phyloP scores from a whole-genome alignment of 2,329 filamentous ascomycete species.

The Colletotrichum sp. region DNA sequence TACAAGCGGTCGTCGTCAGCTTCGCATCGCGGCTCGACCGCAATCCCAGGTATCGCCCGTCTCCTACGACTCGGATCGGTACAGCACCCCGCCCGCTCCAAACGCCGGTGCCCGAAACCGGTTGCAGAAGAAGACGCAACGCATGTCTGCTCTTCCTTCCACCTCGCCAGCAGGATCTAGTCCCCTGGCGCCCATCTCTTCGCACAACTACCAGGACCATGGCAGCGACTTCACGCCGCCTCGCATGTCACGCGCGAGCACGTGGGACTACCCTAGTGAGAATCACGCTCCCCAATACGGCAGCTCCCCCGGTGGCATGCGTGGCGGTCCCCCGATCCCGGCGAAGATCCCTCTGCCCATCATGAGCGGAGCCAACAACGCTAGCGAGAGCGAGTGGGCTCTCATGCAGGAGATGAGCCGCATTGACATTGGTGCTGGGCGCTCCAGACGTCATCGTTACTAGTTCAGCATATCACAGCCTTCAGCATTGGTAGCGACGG shows the following conservation, averaged over 20 bases:
- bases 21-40: constrained; percentile 55
- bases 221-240: constrained; percentile 45
- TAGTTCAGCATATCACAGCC: constrained; percentile 21
- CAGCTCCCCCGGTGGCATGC: constrained; percentile 26
- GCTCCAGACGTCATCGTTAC: constrained; percentile 57
- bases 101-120: constrained; percentile 56
- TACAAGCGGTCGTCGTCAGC: constrained; percentile 53
- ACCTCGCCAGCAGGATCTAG: constrained; percentile 44
- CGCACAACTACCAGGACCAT: constrained; percentile 55
- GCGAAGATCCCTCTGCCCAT: constrained; percentile 68
- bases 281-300: constrained; percentile 51
- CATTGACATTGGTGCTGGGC: constrained; percentile 68
- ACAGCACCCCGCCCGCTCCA: constrained; percentile 35
- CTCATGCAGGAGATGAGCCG: constrained; percentile 74
- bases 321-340: constrained; percentile 62
- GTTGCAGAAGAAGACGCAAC: constrained; percentile 67
- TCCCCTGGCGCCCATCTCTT: constrained; percentile 58
- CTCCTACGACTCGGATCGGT: constrained; percentile 30
- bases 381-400: constrained; percentile 55
- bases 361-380: constrained; percentile 48
- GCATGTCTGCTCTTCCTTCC: constrained; percentile 44
- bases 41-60: constrained; percentile 47
- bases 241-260: constrained; percentile 48
- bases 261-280: constrained; percentile 59
- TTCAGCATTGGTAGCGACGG: constrained; percentile 36